Base-by-base conservation (phyloP, 176 grass and related monocot species). In the Aegilops bicornis region DNA sequence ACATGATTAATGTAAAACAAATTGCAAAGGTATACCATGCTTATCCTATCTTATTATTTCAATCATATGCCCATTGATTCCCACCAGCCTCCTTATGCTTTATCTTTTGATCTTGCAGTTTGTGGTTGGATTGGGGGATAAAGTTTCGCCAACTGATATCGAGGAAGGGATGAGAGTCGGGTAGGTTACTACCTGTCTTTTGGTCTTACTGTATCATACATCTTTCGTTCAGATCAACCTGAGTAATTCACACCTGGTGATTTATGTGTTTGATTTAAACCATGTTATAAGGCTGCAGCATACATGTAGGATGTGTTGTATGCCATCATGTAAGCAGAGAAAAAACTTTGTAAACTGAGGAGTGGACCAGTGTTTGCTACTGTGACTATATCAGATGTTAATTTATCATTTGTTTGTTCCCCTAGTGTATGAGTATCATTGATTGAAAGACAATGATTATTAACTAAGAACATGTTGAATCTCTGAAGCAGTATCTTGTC, bases 1-100 rank as follows among this genome's bases (percentile, higher is more conserved):
- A 98, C 81, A 88, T 98, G 81, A 98, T 98, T 69, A 98, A 98
- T 89, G 96, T 98, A 4, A 98, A 98, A 75, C 96, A 98, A 92
- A 98, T 98, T 86, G 96, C 93, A 54, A 98, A 94, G 93, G 96
- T 95, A 95, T 13, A 29, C 10, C n/a, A 30, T 76, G 16, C 24
- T 35, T 35, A 15, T 85, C 20, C 24, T 39, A 81, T 39, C 39
- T 42, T 42, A 76, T 65, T 63, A 2, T 76, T 83, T 81, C 27
- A 73, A 33, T 31, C 11, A 14, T 78, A 80, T 40, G 4, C 17
- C 23, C 62, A 4, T 65, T 25, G 1, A 64, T 61, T 14, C 3
- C 30, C 8, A 10, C 19, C 5, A 30, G 31, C 4, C 73, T 17
- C 37, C 69, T 93, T 10, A 65, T 77, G 25, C 12, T 76, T 68